Base-by-base conservation (phyloP, 257 asterid genomes). In the Lavandula angustifolia region DNA sequence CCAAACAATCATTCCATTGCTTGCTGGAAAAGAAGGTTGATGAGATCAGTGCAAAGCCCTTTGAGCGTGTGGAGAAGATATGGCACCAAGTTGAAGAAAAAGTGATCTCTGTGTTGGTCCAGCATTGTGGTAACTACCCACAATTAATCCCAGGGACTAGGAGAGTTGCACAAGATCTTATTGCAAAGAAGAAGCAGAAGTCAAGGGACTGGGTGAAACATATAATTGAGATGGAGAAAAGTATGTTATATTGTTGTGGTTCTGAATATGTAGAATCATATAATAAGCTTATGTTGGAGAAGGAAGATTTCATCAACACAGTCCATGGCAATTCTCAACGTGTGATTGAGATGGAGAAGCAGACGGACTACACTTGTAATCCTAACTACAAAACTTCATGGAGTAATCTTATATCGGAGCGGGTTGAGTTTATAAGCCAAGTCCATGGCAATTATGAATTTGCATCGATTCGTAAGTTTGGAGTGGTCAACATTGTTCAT, bases 141-240 rank as follows among this genome's bases (percentile, higher is more conserved):
- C 78, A 79, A 38, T 46, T 70, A 0, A 0, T 52, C 7, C 34
- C 69, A n/a, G n/a, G n/a, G n/a, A n/a, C n/a, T n/a, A n/a, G n/a
- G n/a, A n/a, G n/a, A n/a, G n/a, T n/a, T n/a, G n/a, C n/a, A n/a
- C n/a, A n/a, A n/a, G n/a, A n/a, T n/a, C n/a, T n/a, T n/a, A n/a
- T n/a, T n/a, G n/a, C n/a, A n/a, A n/a, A n/a, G n/a, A 70, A 60
- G 29, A 32, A 16, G 64, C 32, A 52, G 12, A 31, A 61, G 12
- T 61, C 75, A 0, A 1, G 52, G 1, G 67, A 57, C n/a, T 69
- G 75, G 75, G 67, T 63, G 11, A 10, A 1, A 7, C 78, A 78
- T 14, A 38, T 72, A 0, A 58, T 78, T 0, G 80, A 72, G 38
- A 78, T 78, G 83, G 83, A 78, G 59, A 78, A 71, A 65, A 27